These are phyloP conservation scores for Suillus bovinus DNA, from an alignment of 768 basidiomycete genomes.

Conservation along the genomic window DNA sequence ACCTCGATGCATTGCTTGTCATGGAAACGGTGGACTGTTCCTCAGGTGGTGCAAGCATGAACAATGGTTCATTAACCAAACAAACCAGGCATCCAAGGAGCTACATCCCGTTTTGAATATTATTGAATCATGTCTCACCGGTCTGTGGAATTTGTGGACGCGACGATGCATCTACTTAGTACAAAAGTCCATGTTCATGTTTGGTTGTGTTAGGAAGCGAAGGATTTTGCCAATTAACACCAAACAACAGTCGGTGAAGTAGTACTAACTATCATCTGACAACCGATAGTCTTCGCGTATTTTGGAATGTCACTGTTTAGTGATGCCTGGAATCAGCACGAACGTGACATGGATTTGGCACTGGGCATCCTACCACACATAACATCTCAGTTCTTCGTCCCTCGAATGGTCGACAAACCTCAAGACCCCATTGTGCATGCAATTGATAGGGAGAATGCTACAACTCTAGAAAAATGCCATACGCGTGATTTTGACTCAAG, in stretches of 20 bases:
- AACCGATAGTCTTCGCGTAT: not conserved
- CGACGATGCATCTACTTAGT: not conserved
- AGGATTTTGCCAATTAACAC: not conserved
- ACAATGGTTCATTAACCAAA: slow-evolving; percentile 6
- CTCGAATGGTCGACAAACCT: slow-evolving; percentile 64
- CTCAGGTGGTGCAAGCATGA: not conserved
- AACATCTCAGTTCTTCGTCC: slow-evolving; percentile 57
- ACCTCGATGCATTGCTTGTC: not conserved
- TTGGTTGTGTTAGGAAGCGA: not conserved
- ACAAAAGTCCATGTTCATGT: not conserved
- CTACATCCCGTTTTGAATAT: not conserved
- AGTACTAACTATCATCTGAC: not conserved
- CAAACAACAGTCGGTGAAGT: not conserved
- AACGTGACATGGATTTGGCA: not conserved
- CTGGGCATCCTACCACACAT: slow-evolving; percentile 41
- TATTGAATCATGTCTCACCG: not conserved
- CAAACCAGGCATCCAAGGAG: not conserved
- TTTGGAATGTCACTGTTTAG: slow-evolving; percentile 1
- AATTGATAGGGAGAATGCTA: slow-evolving; percentile 32
- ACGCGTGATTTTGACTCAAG: not conserved
- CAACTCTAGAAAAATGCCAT: not conserved
- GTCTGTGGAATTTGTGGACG: not conserved
- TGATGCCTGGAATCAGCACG: not conserved
- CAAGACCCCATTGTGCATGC: slow-evolving; percentile 77
- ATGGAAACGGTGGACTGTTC: not conserved